Evolutionary conservation across 371 early-diverging fungal genomes (phyloP), one percentile per base, ranked within the genome.

Genomic region (Thermomucor indicae-seudaticae): DNA sequence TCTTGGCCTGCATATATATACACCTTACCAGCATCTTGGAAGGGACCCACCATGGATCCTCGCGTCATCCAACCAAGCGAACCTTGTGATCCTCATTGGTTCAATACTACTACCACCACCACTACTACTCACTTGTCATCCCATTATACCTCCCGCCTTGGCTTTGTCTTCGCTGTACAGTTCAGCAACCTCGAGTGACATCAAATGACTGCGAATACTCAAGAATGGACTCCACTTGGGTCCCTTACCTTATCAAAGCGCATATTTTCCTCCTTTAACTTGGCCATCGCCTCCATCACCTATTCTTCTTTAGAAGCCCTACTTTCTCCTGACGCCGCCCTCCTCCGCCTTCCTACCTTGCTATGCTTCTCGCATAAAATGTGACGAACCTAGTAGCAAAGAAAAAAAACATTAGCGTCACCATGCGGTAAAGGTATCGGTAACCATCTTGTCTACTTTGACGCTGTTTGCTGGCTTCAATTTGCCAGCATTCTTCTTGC

Each of bases 141-240:
- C 34, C 47, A 31, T 38, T 43, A 29, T 68, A 68, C 79, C 80
- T 51, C 80, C 80, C 27, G 72, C 62, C 30, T 74, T 88, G 25
- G 94, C 93, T 69, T 93, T 95, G 65, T 93, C 96, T 58, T 94
- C 95, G 32, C 90, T 89, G 51, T 80, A 94, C 41, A 70, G 35
- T 59, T 87, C 85, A 12, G 96, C 96, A 1, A 92, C 95, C 79
- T 82, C 49, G 22, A 35, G n/a, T n/a, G n/a, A 29, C 4, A 22
- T 38, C 8, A 49, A 42, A 45, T n/a, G n/a, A n/a, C n/a, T n/a
- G n/a, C n/a, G n/a, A n/a, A n/a, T n/a, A n/a, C n/a, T n/a, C n/a
- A n/a, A n/a, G n/a, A n/a, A n/a, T n/a, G n/a, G n/a, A n/a, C n/a
- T n/a, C n/a, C n/a, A n/a, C n/a, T n/a, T n/a, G n/a, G n/a, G 29